Base-by-base conservation (phyloP, 1,284 basidiomycete genomes). In the Hypsizygus ulmarius region DNA sequence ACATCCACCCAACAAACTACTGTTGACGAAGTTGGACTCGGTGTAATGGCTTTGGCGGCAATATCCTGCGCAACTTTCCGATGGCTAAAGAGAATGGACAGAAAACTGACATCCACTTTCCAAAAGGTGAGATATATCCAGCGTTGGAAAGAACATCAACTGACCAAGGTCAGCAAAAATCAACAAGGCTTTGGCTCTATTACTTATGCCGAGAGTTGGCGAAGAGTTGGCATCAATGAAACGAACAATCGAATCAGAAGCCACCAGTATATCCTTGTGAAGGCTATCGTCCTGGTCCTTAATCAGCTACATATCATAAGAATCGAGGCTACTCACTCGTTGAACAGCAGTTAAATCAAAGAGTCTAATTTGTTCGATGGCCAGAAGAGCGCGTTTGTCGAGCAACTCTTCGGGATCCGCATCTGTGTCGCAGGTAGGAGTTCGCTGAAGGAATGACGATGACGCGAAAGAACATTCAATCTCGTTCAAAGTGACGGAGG, bases 1-100 rank as follows among this genome's bases (percentile, higher is more conserved):
- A 73, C 62, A 50, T 89, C 85, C 5, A 80, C 77, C 81, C 82
- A 87, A 58, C 77, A 84, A 40, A 81, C 64, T 19, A 77, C 52
- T 5, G 69, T 61, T 1, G 68, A 63, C 15, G 64, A 47, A 8
- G 51, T 15, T 49, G 50, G 10, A 49, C 43, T 11, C 60, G 46
- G 39, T 3, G 19, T 30, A 18, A 46, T 33, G 19, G 65, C 59
- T 16, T 62, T 63, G 3, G 64, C 59, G 28, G 76, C 77, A 40
- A 79, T 67, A 29, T 49, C 45, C 43, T 72, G 75, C 54, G 81
- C 78, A 14, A 70, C 56, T 43, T 59, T 66, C 47, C 83, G 66
- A 50, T 77, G 74, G 25, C 68, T 62, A 52, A 86, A 79, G n/a
- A 87, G 61, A 27, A 69, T 49, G 11, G 56, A 54, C 16, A 73